Percentiles rank a stretch among this genome's conserved stretches.
Conservation (phyloP, 495 filamentous ascomycete species). For the Penicillium coffeae region DNA sequence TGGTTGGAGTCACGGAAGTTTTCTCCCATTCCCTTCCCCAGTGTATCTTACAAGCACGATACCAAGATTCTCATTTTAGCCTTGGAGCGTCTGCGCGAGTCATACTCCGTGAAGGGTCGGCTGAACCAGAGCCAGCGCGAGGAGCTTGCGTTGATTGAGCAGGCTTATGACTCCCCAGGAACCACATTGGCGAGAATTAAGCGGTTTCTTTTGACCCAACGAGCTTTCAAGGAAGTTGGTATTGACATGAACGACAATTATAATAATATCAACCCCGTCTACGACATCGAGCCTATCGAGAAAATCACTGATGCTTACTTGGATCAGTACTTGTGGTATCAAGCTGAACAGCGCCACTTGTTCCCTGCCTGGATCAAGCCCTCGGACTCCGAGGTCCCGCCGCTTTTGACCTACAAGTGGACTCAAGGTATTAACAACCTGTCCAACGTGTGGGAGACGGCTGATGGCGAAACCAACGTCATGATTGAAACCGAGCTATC, state of each 20-base stretch:
- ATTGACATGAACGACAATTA: conserved; percentile 99
- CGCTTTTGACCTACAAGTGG: conserved; percentile 96
- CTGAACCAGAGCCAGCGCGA: conserved; percentile 98
- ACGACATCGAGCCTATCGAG: conserved; percentile 98
- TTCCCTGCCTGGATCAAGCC: conserved; percentile 99
- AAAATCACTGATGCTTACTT: conserved; percentile 99
- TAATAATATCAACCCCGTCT: conserved; percentile 96
- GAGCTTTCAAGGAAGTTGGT: conserved; percentile 98
- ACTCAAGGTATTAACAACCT: conserved; percentile 99
- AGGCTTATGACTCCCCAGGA: conserved; percentile 96
- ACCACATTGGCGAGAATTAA: conserved; percentile 97
- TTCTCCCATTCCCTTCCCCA: conserved; percentile 97
- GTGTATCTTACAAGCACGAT: conserved; percentile 99
- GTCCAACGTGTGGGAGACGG: conserved; percentile 93
- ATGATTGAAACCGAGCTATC: conserved; percentile 98
- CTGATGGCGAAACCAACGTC: conserved; percentile 96
- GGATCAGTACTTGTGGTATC: conserved; percentile 99
- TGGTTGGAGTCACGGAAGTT: conserved; percentile 99
- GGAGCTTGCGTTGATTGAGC: conserved; percentile 95
- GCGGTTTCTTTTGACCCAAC: conserved; percentile 92
- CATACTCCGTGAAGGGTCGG: conserved; percentile 96
- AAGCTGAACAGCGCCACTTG: conserved; percentile 95
- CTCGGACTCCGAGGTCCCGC: conserved; percentile 98
- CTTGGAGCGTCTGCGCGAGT: conserved; percentile 88
- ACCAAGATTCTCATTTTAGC: conserved; percentile 98